These are phyloP conservation scores for Tetradesmus lagerheimii DNA, from an alignment of 139 green algal species.

Conservation along the genomic window DNA sequence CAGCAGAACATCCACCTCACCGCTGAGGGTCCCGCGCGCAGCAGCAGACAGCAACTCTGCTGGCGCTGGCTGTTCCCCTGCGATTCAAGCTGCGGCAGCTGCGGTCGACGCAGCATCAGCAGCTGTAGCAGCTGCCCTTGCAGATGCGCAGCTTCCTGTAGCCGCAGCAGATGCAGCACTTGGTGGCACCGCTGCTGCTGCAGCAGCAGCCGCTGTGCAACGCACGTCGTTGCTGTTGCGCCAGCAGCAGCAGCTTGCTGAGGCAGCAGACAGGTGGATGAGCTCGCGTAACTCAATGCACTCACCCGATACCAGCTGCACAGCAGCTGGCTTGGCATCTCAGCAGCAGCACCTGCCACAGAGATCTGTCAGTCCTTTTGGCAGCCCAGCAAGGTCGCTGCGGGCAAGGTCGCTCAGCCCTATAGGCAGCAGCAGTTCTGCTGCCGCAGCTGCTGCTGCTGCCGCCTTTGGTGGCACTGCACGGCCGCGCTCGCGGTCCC, in stretches of 20 bases:
- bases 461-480: background rate
- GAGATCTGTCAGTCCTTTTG: background rate
- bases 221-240: background rate
- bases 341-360: background rate
- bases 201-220: background rate
- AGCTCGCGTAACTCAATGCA: background rate
- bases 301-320: background rate
- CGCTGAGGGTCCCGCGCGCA: background rate
- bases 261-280: background rate
- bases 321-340: background rate
- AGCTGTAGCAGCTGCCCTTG: conserved; percentile 27
- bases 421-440: background rate
- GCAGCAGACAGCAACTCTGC: background rate
- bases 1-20: background rate
- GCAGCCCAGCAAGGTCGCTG: background rate
- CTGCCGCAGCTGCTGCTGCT: background rate
- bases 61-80: background rate
- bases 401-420: conserved; percentile 27
- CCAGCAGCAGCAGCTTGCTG: conserved; percentile 18
- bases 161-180: background rate
- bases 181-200: background rate
- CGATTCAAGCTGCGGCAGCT: conserved; percentile 15
- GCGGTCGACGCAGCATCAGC: conserved; percentile 38
- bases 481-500: conserved; percentile 7
- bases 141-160: background rate